Evolutionary conservation across 805 yeast species (phyloP), one percentile per base, ranked within the genome.

Genomic region (Wickerhamiella azyma): DNA sequence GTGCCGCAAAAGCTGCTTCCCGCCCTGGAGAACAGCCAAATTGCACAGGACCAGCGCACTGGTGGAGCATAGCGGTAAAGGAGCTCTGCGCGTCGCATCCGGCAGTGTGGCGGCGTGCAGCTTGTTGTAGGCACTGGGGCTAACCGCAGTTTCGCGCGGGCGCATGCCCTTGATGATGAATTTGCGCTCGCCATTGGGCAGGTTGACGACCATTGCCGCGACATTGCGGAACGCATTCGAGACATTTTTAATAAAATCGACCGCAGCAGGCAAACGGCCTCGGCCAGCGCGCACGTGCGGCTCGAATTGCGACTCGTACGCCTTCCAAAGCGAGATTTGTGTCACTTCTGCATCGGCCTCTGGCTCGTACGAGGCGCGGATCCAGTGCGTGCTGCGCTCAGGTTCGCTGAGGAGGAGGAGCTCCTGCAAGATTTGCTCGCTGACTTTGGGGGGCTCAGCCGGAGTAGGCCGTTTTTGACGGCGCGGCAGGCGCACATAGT

Each of bases 221-320:
- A 95, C 85, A 55, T 78, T 75, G 14, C 82, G 79, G 60, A 92
- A 92, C 1, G 95, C 94, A 50, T 77, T 76, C 29, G 88, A 81
- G 17, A 89, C 97, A 59, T 92, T 89, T 56, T 89, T 85, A 61
- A 92, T 92, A 62, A 92, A 92, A 53, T 92, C 97, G 10, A 92
- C 96, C 0, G 98, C 98, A 1, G 96, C 94, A 28, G 89, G 69
- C 42, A 89, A 66, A 53, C 77, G 75, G 47, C 72, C 69, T 11
- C 63, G 61, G 55, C 79, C 73, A 26, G 65, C 69, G 38, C 66
- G 63, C 30, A 67, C 68, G 46, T 74, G 75, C 46, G 72, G 73
- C 50, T 81, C 81, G 57, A 92, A 92, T 60, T 82, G 92, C 11
- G 77, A 68, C 61, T 92, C 97, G 65, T 92, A 92, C 0, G 94